phyloP scores from a whole-genome alignment of 2,329 filamentous ascomycete species.

The Penicillium sp. region DNA sequence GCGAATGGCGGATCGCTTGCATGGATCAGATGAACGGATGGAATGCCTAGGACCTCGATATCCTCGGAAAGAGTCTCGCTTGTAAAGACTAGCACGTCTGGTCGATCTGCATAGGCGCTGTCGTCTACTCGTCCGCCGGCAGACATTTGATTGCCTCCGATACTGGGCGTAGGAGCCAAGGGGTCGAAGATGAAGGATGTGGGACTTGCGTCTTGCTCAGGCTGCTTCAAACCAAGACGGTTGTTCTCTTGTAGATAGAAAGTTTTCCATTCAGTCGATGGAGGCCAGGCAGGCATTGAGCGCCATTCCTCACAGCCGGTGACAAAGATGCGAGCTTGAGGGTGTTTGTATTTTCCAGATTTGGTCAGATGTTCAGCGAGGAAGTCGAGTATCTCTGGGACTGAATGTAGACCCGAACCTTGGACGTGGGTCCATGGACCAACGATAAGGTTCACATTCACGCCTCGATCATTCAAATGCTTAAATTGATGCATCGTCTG shows the following conservation, averaged over 20 bases:
- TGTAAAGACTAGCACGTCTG: slow-evolving; percentile 24
- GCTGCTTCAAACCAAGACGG: slow-evolving; percentile 9
- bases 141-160: slow-evolving; percentile 27
- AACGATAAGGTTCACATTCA: slow-evolving; percentile 24
- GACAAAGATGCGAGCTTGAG: slow-evolving; percentile 19
- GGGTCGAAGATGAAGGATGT: slow-evolving; percentile 24
- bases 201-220: slow-evolving; percentile 13
- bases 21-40: slow-evolving; percentile 21
- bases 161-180: slow-evolving; percentile 21
- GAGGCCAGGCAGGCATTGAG: slow-evolving; percentile 24
- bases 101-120: slow-evolving; percentile 20
- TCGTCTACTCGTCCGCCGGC: slow-evolving; percentile 26
- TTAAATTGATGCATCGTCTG: slow-evolving; percentile 25
- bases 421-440: slow-evolving; percentile 28
- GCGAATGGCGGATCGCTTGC: slow-evolving; percentile 24
- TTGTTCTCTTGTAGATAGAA: slow-evolving; percentile 20
- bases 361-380: slow-evolving; percentile 24
- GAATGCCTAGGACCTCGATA: slow-evolving; percentile 19
- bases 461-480: slow-evolving; percentile 12
- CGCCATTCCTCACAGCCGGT: slow-evolving; percentile 25
- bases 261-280: slow-evolving; percentile 1
- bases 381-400: slow-evolving; percentile 26
- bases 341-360: slow-evolving; percentile 19
- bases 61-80: slow-evolving; percentile 21
- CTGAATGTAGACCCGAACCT: slow-evolving; percentile 20